These are phyloP conservation scores for Verticillium dahliae DNA, from an alignment of 2,329 filamentous ascomycete genomes.

Conservation along the genomic window DNA sequence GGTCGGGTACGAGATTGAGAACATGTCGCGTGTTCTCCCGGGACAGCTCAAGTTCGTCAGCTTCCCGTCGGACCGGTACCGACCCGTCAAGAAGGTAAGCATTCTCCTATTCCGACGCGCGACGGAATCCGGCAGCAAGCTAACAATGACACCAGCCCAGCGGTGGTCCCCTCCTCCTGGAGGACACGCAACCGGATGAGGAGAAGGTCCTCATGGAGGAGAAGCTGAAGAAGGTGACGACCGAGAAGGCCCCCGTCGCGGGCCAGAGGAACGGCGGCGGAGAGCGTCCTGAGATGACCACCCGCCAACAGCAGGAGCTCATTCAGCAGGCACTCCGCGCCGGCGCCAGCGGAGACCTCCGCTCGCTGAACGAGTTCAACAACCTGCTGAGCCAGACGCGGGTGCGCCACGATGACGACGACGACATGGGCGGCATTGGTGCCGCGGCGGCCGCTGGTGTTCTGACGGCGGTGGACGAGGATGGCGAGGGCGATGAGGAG, in stretches of 20 bases:
- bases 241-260: conserved; percentile 54
- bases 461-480: conserved; percentile 82
- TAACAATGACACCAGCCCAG: conserved; percentile 57
- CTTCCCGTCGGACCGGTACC: conserved; percentile 85
- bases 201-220: conserved; percentile 79
- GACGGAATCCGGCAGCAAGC: neutral
- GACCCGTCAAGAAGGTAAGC: conserved; percentile 79
- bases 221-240: conserved; percentile 77
- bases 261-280: conserved; percentile 24
- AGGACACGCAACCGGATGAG: conserved; percentile 75
- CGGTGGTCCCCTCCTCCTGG: conserved; percentile 85
- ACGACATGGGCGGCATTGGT: conserved; percentile 45
- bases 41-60: conserved; percentile 92
- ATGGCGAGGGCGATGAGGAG: conserved; percentile 67
- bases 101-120: neutral
- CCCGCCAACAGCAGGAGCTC: conserved; percentile 19
- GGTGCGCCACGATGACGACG: conserved; percentile 15
- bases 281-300: conserved; percentile 22
- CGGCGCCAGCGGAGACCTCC: conserved; percentile 18
- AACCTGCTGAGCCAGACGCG: conserved; percentile 29
- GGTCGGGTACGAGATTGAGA: conserved; percentile 90
- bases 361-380: conserved; percentile 33
- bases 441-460: conserved; percentile 72
- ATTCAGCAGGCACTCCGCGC: conserved; percentile 17
- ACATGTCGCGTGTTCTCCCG: conserved; percentile 92